Conservation (phyloP, 2,329 filamentous ascomycete species). For the Ophiocordyceps camponoti-floridani region DNA sequence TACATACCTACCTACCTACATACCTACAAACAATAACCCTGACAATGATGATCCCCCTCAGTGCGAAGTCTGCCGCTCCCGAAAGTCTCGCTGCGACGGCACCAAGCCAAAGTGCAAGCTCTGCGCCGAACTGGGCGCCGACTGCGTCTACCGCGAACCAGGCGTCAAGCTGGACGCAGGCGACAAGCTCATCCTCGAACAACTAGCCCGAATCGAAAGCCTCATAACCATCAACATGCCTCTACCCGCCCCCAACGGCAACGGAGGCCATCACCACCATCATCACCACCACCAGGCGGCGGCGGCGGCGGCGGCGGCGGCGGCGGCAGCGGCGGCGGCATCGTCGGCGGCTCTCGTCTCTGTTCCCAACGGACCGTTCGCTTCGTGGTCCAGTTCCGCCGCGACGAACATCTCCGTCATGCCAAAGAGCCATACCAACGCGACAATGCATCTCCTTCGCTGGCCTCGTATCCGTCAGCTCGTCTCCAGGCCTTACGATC, state of each 20-base stretch:
- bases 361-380: conserved; percentile 41
- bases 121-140: conserved; percentile 63
- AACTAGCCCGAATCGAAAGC: conserved; percentile 58
- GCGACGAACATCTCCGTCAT: conserved; percentile 60
- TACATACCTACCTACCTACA: too few relatives aligned
- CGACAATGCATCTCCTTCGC: conserved; percentile 59
- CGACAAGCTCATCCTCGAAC: conserved; percentile 71
- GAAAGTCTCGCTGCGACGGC: conserved; percentile 66
- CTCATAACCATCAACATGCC: conserved; percentile 55
- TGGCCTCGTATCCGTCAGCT: conserved; percentile 68
- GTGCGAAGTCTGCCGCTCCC: conserved; percentile 68
- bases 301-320: conserved; percentile 45
- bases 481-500: conserved; percentile 60
- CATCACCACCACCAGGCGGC: conserved; percentile 41
- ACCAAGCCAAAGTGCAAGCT: conserved; percentile 71
- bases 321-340: conserved; percentile 32
- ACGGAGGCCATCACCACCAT: conserved; percentile 41
- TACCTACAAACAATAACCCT: not conserved
- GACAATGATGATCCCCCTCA: too few relatives aligned
- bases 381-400: conserved; percentile 23
- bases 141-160: conserved; percentile 71
- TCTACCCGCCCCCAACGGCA: conserved; percentile 27
- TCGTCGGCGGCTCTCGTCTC: conserved; percentile 15
- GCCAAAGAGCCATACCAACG: conserved; percentile 71
- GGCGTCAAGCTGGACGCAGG: conserved; percentile 77